Evolutionary conservation across 805 yeast species (phyloP).

Genomic region (Nakazawaea siamensis): DNA sequence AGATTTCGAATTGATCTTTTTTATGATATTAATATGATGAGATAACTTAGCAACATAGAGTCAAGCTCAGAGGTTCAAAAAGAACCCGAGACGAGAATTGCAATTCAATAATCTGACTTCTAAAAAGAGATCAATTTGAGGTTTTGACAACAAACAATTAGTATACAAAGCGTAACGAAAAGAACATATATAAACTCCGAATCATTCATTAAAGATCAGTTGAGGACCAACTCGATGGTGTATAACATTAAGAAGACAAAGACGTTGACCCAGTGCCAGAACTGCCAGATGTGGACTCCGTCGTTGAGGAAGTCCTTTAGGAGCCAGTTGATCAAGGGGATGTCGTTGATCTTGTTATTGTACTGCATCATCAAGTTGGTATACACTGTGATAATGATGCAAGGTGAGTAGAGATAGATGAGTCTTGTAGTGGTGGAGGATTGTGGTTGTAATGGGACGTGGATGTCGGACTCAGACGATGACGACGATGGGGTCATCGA

Average conservation of each 20-base stretch:
- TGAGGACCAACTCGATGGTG: constrained; percentile 56
- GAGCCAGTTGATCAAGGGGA: constrained; percentile 24
- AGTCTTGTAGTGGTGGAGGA: constrained; percentile 34
- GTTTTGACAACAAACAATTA: neutral
- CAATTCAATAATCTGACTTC: constrained; percentile 19
- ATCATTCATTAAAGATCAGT: constrained; percentile 9
- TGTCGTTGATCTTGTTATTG: constrained; percentile 63
- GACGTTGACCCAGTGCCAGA: constrained; percentile 97
- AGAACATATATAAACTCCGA: neutral
- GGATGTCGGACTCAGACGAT: constrained; percentile 13
- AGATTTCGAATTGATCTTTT: constrained; percentile 2
- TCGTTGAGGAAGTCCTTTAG: constrained; percentile 18
- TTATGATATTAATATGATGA: constrained; percentile 58
- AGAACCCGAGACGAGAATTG: constrained; percentile 63
- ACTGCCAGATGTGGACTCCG: constrained; percentile 72
- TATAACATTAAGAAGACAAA: constrained; percentile 73
- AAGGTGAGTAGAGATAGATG: constrained; percentile 85
- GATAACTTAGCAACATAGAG: constrained; percentile 77
- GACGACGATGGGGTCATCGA: constrained; percentile 13
- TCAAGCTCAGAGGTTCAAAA: constrained; percentile 72
- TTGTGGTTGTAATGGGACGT: constrained; percentile 12
- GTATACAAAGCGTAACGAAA: neutral
- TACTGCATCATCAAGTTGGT: constrained; percentile 91
- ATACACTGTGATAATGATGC: constrained; percentile 90
- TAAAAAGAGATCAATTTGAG: neutral